Base-by-base conservation (phyloP, 2,329 filamentous ascomycete genomes). In the Dryadomyces sulphureus region DNA sequence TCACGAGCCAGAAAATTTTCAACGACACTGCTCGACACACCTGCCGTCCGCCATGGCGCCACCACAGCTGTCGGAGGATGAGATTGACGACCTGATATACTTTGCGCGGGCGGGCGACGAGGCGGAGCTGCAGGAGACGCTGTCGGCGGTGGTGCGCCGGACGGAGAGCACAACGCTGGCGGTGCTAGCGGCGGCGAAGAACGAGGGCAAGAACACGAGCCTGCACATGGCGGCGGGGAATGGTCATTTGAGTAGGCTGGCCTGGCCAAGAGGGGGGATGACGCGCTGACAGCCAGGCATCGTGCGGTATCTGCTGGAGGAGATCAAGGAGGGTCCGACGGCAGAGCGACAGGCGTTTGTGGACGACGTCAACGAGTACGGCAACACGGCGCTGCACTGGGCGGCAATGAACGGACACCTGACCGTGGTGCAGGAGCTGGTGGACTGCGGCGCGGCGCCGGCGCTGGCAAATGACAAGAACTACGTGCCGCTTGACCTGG, bases 181-280 rank as follows among this genome's bases (percentile, higher is more conserved):
- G 49, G 62, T 95, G 41, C 41, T 54, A 8, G 62, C 72, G 43
- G 75, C 76, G 14, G 83, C 84, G 21, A 77, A 79, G 53, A 88
- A 94, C 59, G 71, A 77, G 38, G 75, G 80, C 54, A 84, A 81
- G 52, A 84, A 85, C 47, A 93, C 88, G 52, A 83, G 81, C 41
- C 63, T 96, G 58, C 92, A 98, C 65, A 95, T 93, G 77, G 87
- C 89, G 7, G 80, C 86, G 21, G 92, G 86, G 22, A 98, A 98
- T 60, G 90, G 90, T 1, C 82, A 94, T 59, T 57, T 76, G 50
- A 83, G 87, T 89, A 56, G 68, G 61, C 7, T 21, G 4, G 7
- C n/a, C 1, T n/a, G n/a, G n/a, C n/a, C n/a, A n/a, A n/a, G n/a
- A n/a, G n/a, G n/a, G n/a, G n/a, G n/a, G n/a, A n/a, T n/a, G n/a